Evolutionary conservation across 2,329 filamentous ascomycete species (phyloP), one percentile per base, ranked within the genome.

Genomic region (Hypoxylon sp.): DNA sequence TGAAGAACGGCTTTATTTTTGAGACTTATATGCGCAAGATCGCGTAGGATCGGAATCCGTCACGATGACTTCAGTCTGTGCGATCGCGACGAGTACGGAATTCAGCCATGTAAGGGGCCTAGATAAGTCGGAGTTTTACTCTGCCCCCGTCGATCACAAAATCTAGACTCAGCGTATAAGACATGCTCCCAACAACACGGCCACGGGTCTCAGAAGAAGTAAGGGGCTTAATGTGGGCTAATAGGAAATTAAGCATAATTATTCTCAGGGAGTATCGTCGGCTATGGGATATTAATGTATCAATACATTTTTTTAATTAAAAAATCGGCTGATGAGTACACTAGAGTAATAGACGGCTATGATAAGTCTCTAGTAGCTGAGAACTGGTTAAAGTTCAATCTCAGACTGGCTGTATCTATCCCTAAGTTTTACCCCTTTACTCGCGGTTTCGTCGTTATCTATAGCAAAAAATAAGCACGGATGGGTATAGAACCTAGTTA

Each of bases 191-290:
- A 29, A 8, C 26, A 9, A 26, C 24, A 29, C 31, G 24, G 47
- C 19, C 31, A 29, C 33, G 24, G 47, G 24, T 50, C 24, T 50
- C 26, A 50, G 26, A 50, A 14, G 26, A 50, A 33, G 47, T 56
- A 46, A 56, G 53, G 42, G 24, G 24, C 10, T 31, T 46, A 14
- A 26, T 24, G 26, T 5, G 35, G 35, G 35, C 22, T 44, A 42
- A 29, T 54, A 17, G 13, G 33, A 42, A 54, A n/a, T 54, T 54
- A 8, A 24, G 22, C 19, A 44, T 14, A 44, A 26, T 37, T 14
- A 24, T 14, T 17, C 6, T 44, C 39, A 17, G 39, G 9, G 22
- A 44, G 39, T 17, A 17, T 17, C 35, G 6, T 14, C 35, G 35
- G 35, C 35, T 17, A 17, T 11, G 17, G 17, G 39, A 1, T 0